Evolutionary conservation across 148 eudicot genomes (phyloP).

Genomic region (Cornus suecica): DNA sequence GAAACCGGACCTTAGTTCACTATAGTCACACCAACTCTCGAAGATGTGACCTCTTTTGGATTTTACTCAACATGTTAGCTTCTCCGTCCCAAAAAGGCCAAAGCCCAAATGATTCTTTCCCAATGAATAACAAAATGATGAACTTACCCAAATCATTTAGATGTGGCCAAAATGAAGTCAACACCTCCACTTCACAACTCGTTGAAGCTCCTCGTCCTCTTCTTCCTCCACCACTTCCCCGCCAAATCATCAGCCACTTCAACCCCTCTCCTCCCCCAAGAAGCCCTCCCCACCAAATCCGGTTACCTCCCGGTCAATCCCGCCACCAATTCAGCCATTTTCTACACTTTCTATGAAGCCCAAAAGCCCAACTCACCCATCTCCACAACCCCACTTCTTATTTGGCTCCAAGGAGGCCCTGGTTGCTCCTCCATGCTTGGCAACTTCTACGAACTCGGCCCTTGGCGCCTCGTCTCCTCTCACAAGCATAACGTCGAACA

Average conservation of each 20-base stretch:
- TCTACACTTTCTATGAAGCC: conserved; percentile 80
- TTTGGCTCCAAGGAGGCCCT: conserved; percentile 95
- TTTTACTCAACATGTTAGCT: too few species aligned
- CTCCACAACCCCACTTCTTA: conserved; percentile 57
- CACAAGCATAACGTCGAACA: conserved; percentile 18
- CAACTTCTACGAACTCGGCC: conserved; percentile 78
- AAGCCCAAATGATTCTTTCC: not conserved
- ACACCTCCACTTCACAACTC: not conserved
- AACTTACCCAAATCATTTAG: not conserved
- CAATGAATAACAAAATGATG: not conserved
- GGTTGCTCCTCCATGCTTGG: conserved; percentile 89
- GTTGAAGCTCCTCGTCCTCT: conserved; percentile 17
- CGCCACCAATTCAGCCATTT: conserved; percentile 64
- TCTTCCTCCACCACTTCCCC: conserved; percentile 13
- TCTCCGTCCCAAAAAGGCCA: not conserved
- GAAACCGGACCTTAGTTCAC: too few species aligned
- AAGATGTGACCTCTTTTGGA: too few species aligned
- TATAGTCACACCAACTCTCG: too few species aligned
- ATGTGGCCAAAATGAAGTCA: not conserved
- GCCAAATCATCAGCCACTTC: conserved; percentile 19
- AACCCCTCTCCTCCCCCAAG: conserved; percentile 33
- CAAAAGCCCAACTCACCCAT: conserved; percentile 32
- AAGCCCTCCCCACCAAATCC: conserved; percentile 66
- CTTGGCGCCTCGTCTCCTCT: conserved; percentile 47
- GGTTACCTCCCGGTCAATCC: conserved; percentile 65